Percentiles rank a stretch among this genome's conserved stretches.
These are phyloP conservation scores for Chlamydomonas applanata DNA, from an alignment of 139 green algal species.

Conservation along the genomic window DNA sequence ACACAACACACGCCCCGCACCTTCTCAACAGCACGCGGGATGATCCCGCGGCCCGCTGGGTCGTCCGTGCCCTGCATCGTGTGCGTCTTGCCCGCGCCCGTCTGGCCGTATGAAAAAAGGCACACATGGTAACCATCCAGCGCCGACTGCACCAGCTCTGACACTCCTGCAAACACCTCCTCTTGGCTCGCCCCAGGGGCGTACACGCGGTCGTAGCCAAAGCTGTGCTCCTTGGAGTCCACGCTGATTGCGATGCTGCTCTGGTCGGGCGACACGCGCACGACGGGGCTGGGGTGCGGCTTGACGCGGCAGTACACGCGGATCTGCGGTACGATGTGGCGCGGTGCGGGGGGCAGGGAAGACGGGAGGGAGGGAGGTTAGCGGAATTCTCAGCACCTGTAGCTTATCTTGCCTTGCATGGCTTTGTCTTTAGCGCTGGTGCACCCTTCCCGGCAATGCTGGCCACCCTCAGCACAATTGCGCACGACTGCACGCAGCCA, in stretches of 20 bases:
- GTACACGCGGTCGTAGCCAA: conserved; percentile 78
- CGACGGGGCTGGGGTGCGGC: conserved; percentile 42
- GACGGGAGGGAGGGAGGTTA: no score
- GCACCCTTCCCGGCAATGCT: no score
- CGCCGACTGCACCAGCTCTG: conserved; percentile 90
- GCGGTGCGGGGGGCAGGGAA: no score
- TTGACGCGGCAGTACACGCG: conserved; percentile 86
- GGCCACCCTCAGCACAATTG: no score
- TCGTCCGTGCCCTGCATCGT: conserved; percentile 83
- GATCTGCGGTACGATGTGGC: conserved; percentile 53
- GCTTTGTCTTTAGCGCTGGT: no score
- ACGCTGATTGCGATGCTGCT: conserved; percentile 41
- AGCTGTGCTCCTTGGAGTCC: conserved; percentile 70
- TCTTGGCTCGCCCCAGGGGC: conserved; percentile 52
- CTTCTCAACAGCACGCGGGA: conserved; percentile 81
- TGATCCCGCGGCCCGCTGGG: conserved; percentile 75
- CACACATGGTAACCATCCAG: conserved; percentile 98
- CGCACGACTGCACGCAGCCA: no score
- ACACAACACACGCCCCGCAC: conserved; percentile 43
- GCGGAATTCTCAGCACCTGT: no score
- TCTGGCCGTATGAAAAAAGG: conserved; percentile 98
- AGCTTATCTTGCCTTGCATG: no score
- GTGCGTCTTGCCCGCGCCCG: conserved; percentile 95
- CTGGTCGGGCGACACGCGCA: conserved; percentile 51
- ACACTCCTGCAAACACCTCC: conserved; percentile 82